phyloP scores from a whole-genome alignment of 441 rosid species.

The Manihot esculenta region DNA sequence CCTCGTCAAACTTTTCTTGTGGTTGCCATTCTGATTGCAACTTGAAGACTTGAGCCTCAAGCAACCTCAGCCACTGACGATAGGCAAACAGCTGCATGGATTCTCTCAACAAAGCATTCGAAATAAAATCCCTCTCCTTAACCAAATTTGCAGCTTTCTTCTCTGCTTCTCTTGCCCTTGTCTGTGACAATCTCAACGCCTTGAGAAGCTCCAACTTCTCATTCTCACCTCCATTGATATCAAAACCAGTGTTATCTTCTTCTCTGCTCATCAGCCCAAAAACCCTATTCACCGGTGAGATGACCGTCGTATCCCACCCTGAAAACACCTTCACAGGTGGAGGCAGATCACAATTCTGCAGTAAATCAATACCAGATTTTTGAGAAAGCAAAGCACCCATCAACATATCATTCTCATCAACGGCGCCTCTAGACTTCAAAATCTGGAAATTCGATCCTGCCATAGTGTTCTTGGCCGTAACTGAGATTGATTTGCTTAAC shows the following conservation, averaged over 20 bases:
- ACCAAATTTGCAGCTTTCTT: constrained; percentile 39
- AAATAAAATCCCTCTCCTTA: constrained; percentile 40
- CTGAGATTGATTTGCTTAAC: not conserved
- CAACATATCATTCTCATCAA: constrained; percentile 26
- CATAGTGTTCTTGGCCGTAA: constrained; percentile 15
- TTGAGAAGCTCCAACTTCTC: constrained; percentile 50
- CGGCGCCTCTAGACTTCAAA: constrained; percentile 13
- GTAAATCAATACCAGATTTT: constrained; percentile 32
- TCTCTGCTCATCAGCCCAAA: constrained; percentile 11
- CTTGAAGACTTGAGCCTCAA: constrained; percentile 44
- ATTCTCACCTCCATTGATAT: constrained; percentile 3
- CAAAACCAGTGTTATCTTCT: constrained; percentile 18
- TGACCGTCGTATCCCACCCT: constrained; percentile 29
- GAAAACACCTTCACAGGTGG: constrained; percentile 52
- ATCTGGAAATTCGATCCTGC: constrained; percentile 25
- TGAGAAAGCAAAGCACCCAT: constrained; percentile 33
- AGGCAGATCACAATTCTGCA: constrained; percentile 70
- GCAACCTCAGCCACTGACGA: constrained; percentile 49
- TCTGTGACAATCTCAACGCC: constrained; percentile 64
- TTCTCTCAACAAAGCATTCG: constrained; percentile 37
- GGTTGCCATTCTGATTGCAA: constrained; percentile 22
- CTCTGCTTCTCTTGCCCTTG: constrained; percentile 72
- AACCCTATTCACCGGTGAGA: constrained; percentile 31
- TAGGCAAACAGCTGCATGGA: constrained; percentile 44
- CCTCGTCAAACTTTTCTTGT: constrained; percentile 18